Evolutionary conservation across 2,329 filamentous ascomycete species (phyloP).

Genomic region (Aspergillus versicolor): DNA sequence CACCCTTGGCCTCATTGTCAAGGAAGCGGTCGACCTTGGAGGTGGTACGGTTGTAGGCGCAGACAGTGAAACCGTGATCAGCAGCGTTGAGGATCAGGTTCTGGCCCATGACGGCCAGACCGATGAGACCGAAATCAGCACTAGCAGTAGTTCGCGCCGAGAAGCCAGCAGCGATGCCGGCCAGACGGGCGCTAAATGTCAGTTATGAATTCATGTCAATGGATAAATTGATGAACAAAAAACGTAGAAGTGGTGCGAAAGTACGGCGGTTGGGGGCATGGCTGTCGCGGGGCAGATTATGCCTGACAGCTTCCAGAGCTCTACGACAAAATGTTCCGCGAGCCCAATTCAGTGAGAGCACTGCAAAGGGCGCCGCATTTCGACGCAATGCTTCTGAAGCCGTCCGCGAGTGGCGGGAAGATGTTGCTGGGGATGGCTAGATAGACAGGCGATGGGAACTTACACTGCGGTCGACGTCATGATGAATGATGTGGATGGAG

Average conservation of each 20-base stretch:
- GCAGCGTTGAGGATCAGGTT: slow-evolving; percentile 89
- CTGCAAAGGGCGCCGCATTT: neutral
- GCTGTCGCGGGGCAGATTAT: neutral
- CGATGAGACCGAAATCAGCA: slow-evolving; percentile 88
- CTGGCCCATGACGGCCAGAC: slow-evolving; percentile 87
- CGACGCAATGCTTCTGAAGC: neutral
- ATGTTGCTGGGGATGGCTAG: neutral
- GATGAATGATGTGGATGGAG: slow-evolving; percentile 25
- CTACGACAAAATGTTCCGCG: neutral
- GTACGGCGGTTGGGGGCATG: neutral
- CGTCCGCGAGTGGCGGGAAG: neutral
- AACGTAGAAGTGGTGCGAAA: neutral
- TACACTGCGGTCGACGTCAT: slow-evolving; percentile 45
- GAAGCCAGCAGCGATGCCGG: slow-evolving; percentile 70
- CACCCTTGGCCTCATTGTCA: slow-evolving; percentile 82
- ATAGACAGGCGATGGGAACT: slow-evolving; percentile 25
- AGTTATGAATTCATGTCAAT: slow-evolving; percentile 35
- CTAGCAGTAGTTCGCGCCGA: slow-evolving; percentile 56
- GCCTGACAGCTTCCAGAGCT: neutral
- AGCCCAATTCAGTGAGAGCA: neutral
- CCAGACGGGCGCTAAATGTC: slow-evolving; percentile 67
- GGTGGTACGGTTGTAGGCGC: slow-evolving; percentile 98
- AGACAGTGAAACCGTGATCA: slow-evolving; percentile 91
- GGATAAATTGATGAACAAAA: slow-evolving; percentile 3
- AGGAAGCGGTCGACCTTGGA: slow-evolving; percentile 97